Conservation (phyloP, 1,284 basidiomycete genomes). For the Microstroma glucosiphilum region DNA sequence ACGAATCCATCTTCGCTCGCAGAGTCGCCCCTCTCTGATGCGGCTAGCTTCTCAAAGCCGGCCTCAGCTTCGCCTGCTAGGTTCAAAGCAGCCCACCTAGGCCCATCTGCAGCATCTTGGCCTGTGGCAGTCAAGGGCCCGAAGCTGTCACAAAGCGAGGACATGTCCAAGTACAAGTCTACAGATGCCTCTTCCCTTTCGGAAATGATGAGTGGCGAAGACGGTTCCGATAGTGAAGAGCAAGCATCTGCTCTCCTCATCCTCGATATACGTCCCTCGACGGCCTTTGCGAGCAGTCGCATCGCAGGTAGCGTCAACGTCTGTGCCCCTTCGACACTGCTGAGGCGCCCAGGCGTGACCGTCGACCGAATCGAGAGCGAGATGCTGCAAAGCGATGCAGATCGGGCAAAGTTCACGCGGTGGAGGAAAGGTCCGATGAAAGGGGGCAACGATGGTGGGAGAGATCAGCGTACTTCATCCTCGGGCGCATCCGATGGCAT, state of each 20-base stretch:
- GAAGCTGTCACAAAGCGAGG: background rate
- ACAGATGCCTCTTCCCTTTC: background rate
- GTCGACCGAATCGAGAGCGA: conserved; percentile 43
- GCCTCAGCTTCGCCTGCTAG: background rate
- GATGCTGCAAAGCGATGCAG: conserved; percentile 32
- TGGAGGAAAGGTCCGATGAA: conserved; percentile 29
- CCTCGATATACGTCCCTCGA: conserved; percentile 79
- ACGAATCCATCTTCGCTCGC: no score
- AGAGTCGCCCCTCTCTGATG: no score
- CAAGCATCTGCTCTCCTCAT: conserved; percentile 55
- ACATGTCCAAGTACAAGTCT: conserved; percentile 1
- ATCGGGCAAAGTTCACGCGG: conserved; percentile 28
- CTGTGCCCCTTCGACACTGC: conserved; percentile 85
- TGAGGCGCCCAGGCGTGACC: conserved; percentile 53
- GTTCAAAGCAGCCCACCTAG: background rate
- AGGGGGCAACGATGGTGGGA: background rate
- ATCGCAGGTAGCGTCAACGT: conserved; percentile 66
- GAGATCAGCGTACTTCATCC: conserved; percentile 11
- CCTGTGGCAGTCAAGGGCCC: background rate
- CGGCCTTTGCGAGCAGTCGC: conserved; percentile 33
- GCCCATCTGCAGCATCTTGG: background rate
- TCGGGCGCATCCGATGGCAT: background rate
- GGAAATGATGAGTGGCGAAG: background rate
- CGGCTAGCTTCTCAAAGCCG: no score
- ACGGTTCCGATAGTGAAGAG: background rate